Base-by-base conservation (phyloP, 495 filamentous ascomycete species). In the Massariosphaeria phaeospora region DNA sequence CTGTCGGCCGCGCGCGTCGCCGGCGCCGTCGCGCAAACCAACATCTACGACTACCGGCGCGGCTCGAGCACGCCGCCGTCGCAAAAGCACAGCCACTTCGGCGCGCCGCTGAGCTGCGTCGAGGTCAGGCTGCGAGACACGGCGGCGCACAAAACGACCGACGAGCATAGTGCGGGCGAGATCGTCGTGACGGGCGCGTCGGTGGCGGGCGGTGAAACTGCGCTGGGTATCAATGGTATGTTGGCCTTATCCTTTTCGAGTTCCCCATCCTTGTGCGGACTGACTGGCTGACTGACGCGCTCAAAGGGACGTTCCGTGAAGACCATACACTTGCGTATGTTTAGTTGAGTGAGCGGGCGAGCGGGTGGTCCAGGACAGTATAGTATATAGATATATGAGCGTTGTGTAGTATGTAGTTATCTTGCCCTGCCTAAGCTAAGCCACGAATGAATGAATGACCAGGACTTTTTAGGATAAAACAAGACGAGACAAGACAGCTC, bases 21-120 rank as follows among this genome's bases (percentile, higher is more conserved):
- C 3, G 93, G 93, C 20, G 86, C 93, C 0, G 80, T 91, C 15
- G 69, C 80, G 2, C 91, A 97, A 70, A 93, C 88, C 10, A 80
- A 85, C 53, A 76, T 89, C 27, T 91, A 88, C 61, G 93, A 99
- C 65, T 97, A 99, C 66, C 73, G 91, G 34, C 75, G 82, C 15
- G 71, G 77, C 43, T 61, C 69, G 15, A 54, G 52, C 21, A 10
- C 63, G 46, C 38, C 64, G 40, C 12, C 63, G 46, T 38, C 64
- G 40, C 79, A 64, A 54, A 72, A 63, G 38, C 73, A 73, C 30
- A 80, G 77, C 30, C 90, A 95, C 70, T 95, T 96, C 65, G 94
- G 93, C 1, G 72, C 83, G 25, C 91, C 90, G 3, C 59, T 93
- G 29, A 89, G 86, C 60, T 83, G 79, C 55, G 79, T 88, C 2